A percentile compares a stretch with the other conserved stretches of the same genome.
These are phyloP conservation scores for Podosphaera xanthii DNA, from an alignment of 2,329 filamentous ascomycete genomes.

Conservation along the genomic window DNA sequence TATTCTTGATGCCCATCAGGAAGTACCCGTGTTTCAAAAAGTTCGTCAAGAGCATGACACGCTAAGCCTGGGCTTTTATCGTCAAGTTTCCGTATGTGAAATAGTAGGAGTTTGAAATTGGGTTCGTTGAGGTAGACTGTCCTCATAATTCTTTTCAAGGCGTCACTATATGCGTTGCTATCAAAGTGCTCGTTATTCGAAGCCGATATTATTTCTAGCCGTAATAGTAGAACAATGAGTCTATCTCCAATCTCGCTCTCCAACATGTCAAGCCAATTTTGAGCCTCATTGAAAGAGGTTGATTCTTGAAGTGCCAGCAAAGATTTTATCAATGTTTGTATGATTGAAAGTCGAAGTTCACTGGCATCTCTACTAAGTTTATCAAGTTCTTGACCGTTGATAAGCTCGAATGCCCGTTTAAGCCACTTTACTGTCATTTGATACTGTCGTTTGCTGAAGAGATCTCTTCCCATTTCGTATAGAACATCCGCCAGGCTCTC, in stretches of 20 bases:
- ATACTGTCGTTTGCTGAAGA: conserved; percentile 29
- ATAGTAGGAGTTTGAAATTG: conserved; percentile 42
- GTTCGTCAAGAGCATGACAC: conserved; percentile 32
- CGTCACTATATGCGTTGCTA: conserved; percentile 23
- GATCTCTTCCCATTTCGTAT: conserved; percentile 46
- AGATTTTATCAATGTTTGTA: conserved; percentile 37
- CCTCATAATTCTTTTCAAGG: conserved; percentile 38
- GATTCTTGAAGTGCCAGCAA: conserved; percentile 25
- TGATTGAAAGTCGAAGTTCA: conserved; percentile 42
- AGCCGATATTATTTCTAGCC: conserved; percentile 39
- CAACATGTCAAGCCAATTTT: conserved; percentile 33
- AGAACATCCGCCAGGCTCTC: conserved; percentile 45
- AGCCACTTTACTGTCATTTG: conserved; percentile 47
- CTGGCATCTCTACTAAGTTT: conserved; percentile 32
- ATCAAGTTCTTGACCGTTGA: conserved; percentile 32
- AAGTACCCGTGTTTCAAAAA: conserved; percentile 36
- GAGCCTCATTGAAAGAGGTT: conserved; percentile 27
- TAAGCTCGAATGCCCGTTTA: conserved; percentile 36
- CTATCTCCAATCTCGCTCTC: conserved; percentile 40
- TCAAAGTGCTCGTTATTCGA: conserved; percentile 26
- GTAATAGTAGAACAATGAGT: conserved; percentile 41
- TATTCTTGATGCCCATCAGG: conserved; percentile 27
- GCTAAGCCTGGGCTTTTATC: conserved; percentile 26
- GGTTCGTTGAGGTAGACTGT: conserved; percentile 34
- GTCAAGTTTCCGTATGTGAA: conserved; percentile 43